Conservation (phyloP, 306 rosid species). For the Malus asiatica region DNA sequence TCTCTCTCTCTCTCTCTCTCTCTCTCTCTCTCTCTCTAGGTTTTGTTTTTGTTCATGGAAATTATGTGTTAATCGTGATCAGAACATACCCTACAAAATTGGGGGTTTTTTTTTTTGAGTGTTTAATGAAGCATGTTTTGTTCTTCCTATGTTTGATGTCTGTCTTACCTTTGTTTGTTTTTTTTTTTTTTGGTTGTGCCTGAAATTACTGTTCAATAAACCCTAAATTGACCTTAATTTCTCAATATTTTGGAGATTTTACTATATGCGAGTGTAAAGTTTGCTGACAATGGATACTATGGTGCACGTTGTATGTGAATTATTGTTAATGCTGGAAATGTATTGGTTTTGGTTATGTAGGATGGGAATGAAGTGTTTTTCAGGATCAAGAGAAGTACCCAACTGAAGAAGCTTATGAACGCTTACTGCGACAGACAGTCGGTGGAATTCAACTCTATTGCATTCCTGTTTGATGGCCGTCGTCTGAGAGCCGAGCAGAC, state of each 20-base stretch:
- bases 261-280: not conserved
- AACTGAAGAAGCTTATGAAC: slow-evolving; percentile 67
- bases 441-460: slow-evolving; percentile 58
- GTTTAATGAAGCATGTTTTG: not conserved
- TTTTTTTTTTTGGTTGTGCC: not conserved
- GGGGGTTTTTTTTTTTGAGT: not conserved
- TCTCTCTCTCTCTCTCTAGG: not conserved
- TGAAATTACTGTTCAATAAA: not conserved
- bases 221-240: not conserved
- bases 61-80: not conserved
- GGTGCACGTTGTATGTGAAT: not conserved
- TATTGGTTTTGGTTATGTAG: slow-evolving; percentile 22
- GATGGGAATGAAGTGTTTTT: slow-evolving; percentile 82
- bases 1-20: not conserved
- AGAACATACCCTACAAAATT: not conserved
- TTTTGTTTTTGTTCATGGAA: not conserved
- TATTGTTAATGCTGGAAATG: not conserved
- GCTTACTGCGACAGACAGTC: slow-evolving; percentile 76
- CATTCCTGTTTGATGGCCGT: slow-evolving; percentile 73
- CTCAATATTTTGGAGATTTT: not conserved
- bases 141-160: not conserved
- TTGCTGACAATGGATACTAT: not conserved
- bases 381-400: slow-evolving; percentile 73
- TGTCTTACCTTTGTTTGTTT: too few species aligned
- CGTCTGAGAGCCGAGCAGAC: slow-evolving; percentile 73